A percentile compares a stretch with the other conserved stretches of the same genome.
Evolutionary conservation across 257 asterid species (phyloP).

Genomic region (Petunia secreta): DNA sequence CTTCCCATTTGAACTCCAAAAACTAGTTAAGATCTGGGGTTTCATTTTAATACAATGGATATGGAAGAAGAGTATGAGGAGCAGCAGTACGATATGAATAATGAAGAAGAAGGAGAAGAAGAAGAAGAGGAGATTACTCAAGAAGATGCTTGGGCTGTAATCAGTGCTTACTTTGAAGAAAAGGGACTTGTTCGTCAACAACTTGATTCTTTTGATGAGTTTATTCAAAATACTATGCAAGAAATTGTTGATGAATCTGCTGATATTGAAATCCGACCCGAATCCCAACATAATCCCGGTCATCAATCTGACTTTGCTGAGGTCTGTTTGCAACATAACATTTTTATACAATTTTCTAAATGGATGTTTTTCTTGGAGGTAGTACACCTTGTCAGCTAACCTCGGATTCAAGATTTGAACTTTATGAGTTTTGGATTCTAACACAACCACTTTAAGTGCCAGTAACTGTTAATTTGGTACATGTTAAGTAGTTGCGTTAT

Average conservation of each 20-base stretch:
- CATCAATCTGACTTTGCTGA: constrained; percentile 91
- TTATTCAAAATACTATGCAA: constrained; percentile 96
- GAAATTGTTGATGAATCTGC: constrained; percentile 95
- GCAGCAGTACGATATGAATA: constrained; percentile 37
- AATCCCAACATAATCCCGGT: constrained; percentile 92
- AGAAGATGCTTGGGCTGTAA: constrained; percentile 98
- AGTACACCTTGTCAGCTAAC: too few species aligned
- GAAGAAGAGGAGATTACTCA: constrained; percentile 83
- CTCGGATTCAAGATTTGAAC: too few species aligned
- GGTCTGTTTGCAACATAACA: constrained; percentile 41
- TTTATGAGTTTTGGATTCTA: too few species aligned
- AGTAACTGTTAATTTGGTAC: too few species aligned
- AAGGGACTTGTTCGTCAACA: constrained; percentile 97
- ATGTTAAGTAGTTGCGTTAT: too few species aligned
- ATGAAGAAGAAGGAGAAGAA: constrained; percentile 26
- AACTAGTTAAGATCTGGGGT: too few species aligned
- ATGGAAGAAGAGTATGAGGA: constrained; percentile 64
- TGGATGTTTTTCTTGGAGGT: too few species aligned
- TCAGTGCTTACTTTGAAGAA: constrained; percentile 95
- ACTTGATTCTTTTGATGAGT: constrained; percentile 94
- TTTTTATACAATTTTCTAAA: too few species aligned
- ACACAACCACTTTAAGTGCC: too few species aligned
- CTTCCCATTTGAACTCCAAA: not conserved
- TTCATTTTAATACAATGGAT: constrained; percentile 43
- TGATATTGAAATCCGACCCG: constrained; percentile 96